Conservation (phyloP, 73 alveolate species). For the Paramecium pentaurelia region DNA sequence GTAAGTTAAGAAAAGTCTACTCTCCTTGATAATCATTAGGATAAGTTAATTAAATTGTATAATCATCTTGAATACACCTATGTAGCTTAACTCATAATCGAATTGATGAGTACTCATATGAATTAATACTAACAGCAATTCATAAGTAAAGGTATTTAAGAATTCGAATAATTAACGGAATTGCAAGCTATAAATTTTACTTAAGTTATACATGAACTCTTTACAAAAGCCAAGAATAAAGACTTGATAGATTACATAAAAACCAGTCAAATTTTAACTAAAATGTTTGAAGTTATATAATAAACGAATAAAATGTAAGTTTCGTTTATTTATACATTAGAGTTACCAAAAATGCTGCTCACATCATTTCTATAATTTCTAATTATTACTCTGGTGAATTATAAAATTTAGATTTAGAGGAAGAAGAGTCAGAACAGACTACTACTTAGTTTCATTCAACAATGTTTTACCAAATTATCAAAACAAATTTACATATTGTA, state of each 20-base stretch:
- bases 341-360: conserved; percentile 41
- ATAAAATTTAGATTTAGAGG: not conserved
- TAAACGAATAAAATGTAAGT: not conserved
- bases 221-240: not conserved
- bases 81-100: not conserved
- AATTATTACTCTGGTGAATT: not conserved
- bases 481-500: not conserved
- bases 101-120: not conserved
- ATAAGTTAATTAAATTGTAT: not conserved
- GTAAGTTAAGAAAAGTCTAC: not conserved
- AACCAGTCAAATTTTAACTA: not conserved
- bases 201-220: not conserved
- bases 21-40: not conserved
- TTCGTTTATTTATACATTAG: not conserved
- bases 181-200: not conserved
- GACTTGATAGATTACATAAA: not conserved
- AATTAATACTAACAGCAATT: not conserved
- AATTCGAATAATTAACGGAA: not conserved
- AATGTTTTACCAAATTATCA: not conserved
- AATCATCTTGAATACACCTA: not conserved
- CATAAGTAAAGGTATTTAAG: not conserved
- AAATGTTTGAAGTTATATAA: not conserved
- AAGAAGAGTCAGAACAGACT: not conserved
- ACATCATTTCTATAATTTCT: not conserved
- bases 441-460: not conserved